phyloP scores from a whole-genome alignment of 1,284 basidiomycete genomes.

The Golubevia pallescens region DNA sequence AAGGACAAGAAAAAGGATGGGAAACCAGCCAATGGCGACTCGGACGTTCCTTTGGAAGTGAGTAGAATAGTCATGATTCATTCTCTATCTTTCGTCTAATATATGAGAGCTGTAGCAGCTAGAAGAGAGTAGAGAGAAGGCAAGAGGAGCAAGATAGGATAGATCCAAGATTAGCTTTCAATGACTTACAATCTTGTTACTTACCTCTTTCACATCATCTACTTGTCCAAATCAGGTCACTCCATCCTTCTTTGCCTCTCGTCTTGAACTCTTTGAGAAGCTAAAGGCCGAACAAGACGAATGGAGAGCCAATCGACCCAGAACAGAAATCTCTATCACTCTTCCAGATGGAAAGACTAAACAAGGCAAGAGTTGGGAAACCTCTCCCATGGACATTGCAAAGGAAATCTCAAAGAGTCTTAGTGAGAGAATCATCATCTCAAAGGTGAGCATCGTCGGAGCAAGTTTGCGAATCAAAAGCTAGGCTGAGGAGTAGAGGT shows the following conservation, averaged over 20 bases:
- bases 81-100: no score
- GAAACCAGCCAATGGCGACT: conserved; percentile 20
- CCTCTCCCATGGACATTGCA: conserved; percentile 91
- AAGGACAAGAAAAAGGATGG: conserved; percentile 38
- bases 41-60: conserved; percentile 36
- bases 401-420: conserved; percentile 85
- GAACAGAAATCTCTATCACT: conserved; percentile 82
- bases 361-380: conserved; percentile 89
- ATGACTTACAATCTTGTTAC: no score
- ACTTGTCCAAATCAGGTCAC: not conserved
- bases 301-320: conserved; percentile 74
- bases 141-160: not conserved
- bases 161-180: not conserved
- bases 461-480: no score
- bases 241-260: not conserved
- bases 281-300: no score
- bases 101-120: no score
- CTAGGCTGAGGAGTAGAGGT: no score
- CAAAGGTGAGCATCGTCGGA: conserved; percentile 78
- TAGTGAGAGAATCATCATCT: conserved; percentile 88
- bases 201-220: no score
- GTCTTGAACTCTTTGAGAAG: no score
- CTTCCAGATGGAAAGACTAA: conserved; percentile 84
- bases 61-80: not conserved
- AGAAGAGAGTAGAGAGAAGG: no score